Percentiles rank a stretch among this genome's conserved stretches.
Conservation (phyloP, 495 filamentous ascomycete species). For the Annulohypoxylon moriforme region DNA sequence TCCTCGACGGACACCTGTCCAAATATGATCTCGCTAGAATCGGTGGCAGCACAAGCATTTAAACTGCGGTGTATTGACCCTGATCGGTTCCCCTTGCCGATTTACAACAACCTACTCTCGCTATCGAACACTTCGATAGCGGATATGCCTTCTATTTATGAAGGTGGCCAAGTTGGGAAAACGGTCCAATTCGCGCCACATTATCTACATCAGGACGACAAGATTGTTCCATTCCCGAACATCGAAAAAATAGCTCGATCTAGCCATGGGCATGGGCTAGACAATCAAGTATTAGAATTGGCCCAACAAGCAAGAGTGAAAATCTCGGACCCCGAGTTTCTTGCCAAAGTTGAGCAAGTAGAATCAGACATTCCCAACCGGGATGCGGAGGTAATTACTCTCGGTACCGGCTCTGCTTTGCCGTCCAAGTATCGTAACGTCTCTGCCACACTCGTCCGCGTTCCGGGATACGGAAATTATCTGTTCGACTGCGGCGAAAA, state of each 20-base stretch:
- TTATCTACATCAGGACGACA: constrained; percentile 63
- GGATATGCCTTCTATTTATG: constrained; percentile 26
- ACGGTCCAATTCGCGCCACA: constrained; percentile 74
- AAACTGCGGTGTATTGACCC: constrained; percentile 76
- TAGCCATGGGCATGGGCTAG: constrained; percentile 10
- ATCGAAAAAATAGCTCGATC: constrained; percentile 52
- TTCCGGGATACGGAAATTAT: constrained; percentile 85
- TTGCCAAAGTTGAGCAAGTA: constrained; percentile 51
- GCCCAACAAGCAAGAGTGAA: constrained; percentile 60
- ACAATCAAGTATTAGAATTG: constrained; percentile 60
- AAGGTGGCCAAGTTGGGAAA: constrained; percentile 51
- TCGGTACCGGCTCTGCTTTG: constrained; percentile 89
- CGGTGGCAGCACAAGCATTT: constrained; percentile 69
- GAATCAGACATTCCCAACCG: constrained; percentile 70
- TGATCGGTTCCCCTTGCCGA: constrained; percentile 72
- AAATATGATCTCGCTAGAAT: constrained; percentile 75
- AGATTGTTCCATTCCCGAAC: constrained; percentile 65
- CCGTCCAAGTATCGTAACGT: constrained; percentile 97
- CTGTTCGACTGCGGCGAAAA: constrained; percentile 93
- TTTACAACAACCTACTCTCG: constrained; percentile 61
- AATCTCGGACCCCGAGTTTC: constrained; percentile 54
- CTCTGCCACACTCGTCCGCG: constrained; percentile 83
- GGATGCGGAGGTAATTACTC: constrained; percentile 82
- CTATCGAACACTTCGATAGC: constrained; percentile 29
- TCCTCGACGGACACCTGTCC: constrained; percentile 76